phyloP scores from a whole-genome alignment of 108 stramenopile species.

The Pseudonitzschia multiseries region DNA sequence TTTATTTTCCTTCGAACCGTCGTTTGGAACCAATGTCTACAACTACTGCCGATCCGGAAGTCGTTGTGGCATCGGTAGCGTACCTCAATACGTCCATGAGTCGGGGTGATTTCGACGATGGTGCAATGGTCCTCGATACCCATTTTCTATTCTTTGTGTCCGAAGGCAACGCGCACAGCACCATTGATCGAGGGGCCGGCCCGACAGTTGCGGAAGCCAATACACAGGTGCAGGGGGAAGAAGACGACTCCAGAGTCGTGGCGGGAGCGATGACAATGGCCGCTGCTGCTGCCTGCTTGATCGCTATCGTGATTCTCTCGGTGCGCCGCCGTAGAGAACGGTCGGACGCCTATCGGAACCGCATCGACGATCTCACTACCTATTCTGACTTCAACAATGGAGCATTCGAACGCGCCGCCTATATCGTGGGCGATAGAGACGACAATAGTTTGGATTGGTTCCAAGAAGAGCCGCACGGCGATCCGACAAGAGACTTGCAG shows the following conservation, averaged over 20 bases:
- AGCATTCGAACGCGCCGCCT: background rate
- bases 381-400: slow-evolving; percentile 1
- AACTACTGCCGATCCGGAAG: background rate
- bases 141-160: slow-evolving; percentile 20
- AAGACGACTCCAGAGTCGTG: background rate
- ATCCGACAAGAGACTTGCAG: background rate
- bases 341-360: slow-evolving; percentile 20
- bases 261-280: slow-evolving; percentile 18
- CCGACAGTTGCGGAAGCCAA: slow-evolving; percentile 9
- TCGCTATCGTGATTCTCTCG: slow-evolving; percentile 6
- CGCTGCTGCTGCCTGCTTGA: slow-evolving; percentile 17
- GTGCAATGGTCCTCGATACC: slow-evolving; percentile 14
- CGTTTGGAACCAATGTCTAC: background rate
- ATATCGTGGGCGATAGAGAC: background rate
- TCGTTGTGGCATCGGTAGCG: slow-evolving; percentile 5
- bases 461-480: background rate
- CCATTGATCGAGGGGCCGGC: background rate
- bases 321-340: slow-evolving; percentile 16
- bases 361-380: slow-evolving; percentile 7
- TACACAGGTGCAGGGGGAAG: background rate
- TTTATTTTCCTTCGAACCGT: slow-evolving; percentile 19
- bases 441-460: slow-evolving; percentile 13
- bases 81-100: slow-evolving; percentile 24
- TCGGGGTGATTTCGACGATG: slow-evolving; percentile 19
- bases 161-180: background rate